Conservation (phyloP, 495 filamentous ascomycete genomes). For the Aspergillus wentii region DNA sequence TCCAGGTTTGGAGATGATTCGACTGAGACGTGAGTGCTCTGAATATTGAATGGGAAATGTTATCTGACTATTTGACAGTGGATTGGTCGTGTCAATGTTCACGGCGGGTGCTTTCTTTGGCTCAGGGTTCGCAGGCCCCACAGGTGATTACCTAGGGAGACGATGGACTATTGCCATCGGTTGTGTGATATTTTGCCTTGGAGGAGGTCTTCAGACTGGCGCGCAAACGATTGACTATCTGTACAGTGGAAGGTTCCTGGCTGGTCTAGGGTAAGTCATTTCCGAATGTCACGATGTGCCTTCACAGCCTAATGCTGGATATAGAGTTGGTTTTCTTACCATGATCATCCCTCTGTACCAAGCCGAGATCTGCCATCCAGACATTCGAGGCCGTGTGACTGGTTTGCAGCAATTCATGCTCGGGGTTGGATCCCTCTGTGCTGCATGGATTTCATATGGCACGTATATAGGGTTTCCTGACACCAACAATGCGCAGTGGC, state of each 20-base stretch:
- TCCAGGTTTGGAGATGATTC: constrained; percentile 45
- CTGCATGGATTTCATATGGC: constrained; percentile 39
- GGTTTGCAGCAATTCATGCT: constrained; percentile 43
- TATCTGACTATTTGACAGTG: too few species aligned
- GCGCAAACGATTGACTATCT: constrained; percentile 32
- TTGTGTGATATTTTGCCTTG: constrained; percentile 38
- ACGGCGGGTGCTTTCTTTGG: constrained; percentile 47
- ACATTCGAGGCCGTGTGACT: constrained; percentile 39
- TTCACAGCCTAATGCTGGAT: too few species aligned
- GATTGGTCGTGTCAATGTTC: constrained; percentile 65
- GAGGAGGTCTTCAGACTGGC: constrained; percentile 38
- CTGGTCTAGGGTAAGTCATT: constrained; percentile 48
- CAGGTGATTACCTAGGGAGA: constrained; percentile 36
- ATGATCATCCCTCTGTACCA: constrained; percentile 45
- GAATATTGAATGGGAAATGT: too few species aligned
- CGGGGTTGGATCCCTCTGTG: constrained; percentile 35
- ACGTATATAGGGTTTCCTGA: constrained; percentile 46
- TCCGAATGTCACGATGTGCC: too few species aligned
- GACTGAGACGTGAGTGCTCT: constrained; percentile 54
- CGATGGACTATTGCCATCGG: constrained; percentile 39
- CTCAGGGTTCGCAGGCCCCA: constrained; percentile 30
- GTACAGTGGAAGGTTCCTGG: constrained; percentile 38
- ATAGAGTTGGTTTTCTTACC: constrained; percentile 56
- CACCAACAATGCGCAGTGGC: constrained; percentile 36
- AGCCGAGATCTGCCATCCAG: constrained; percentile 40